A percentile compares a stretch with the other conserved stretches of the same genome.
Evolutionary conservation across 2,329 filamentous ascomycete genomes (phyloP).

Genomic region (Pyrenophora seminiperda): DNA sequence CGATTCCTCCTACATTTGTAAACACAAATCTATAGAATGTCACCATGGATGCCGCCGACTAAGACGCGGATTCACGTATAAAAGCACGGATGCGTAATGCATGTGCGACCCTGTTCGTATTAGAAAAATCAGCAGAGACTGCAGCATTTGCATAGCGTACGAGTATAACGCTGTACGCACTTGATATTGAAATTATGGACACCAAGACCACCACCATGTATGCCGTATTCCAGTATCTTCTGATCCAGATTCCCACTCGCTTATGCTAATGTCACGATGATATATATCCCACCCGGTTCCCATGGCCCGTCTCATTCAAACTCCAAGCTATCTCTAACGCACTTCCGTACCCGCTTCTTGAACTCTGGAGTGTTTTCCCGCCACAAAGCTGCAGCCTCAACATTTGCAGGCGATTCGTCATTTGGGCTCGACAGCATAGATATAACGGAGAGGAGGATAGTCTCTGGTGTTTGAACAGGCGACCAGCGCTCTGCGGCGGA

Average conservation of each 20-base stretch:
- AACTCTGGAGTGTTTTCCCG: slow-evolving; percentile 82
- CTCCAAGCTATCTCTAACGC: slow-evolving; percentile 65
- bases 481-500: slow-evolving; percentile 95
- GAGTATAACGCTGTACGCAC: neutral
- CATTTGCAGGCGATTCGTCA: slow-evolving; percentile 94
- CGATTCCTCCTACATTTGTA: too few species aligned
- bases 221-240: slow-evolving; percentile 2
- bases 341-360: slow-evolving; percentile 81
- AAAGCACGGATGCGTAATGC: too few species aligned
- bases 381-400: slow-evolving; percentile 97
- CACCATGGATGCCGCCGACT: too few species aligned
- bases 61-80: too few species aligned
- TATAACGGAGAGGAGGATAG: slow-evolving; percentile 96
- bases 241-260: slow-evolving; percentile 6
- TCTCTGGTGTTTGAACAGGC: slow-evolving; percentile 95
- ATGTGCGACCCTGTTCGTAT: too few species aligned
- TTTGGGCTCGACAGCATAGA: slow-evolving; percentile 98
- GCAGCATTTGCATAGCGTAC: neutral
- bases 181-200: neutral
- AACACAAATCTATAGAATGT: too few species aligned
- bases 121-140: neutral
- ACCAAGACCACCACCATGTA: slow-evolving; percentile 2
- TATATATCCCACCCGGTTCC: neutral
- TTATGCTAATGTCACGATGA: slow-evolving; percentile 12
- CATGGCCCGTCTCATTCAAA: slow-evolving; percentile 29